Evolutionary conservation across 2,329 filamentous ascomycete genomes (phyloP).

Genomic region (Scortechinia acanthostroma): DNA sequence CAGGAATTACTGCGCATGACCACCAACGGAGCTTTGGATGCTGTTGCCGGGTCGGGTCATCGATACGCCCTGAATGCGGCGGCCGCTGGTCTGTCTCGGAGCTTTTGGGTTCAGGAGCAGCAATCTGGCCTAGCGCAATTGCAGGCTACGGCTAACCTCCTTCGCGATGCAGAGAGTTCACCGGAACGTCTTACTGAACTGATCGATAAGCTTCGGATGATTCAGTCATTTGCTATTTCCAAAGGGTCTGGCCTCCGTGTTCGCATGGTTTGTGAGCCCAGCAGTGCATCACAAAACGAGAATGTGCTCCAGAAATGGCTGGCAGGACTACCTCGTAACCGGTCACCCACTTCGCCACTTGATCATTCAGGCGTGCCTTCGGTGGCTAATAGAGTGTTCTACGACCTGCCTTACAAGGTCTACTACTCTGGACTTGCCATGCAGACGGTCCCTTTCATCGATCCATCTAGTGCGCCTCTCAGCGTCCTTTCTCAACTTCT

Average conservation of each 20-base stretch:
- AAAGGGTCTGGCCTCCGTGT: conserved; percentile 44
- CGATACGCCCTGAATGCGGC: conserved; percentile 59
- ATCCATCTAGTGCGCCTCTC: conserved; percentile 50
- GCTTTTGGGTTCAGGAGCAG: conserved; percentile 53
- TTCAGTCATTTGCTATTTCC: conserved; percentile 55
- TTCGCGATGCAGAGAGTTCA: conserved; percentile 35
- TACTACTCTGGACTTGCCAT: conserved; percentile 63
- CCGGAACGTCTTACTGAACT: conserved; percentile 48
- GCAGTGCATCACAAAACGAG: conserved; percentile 50
- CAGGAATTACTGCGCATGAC: conserved; percentile 58
- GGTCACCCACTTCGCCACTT: conserved; percentile 29
- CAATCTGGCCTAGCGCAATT: conserved; percentile 61
- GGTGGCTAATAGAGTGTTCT: conserved; percentile 48
- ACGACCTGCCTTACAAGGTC: conserved; percentile 68
- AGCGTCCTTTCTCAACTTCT: conserved; percentile 65
- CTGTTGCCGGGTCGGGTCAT: conserved; percentile 62
- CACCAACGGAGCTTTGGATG: conserved; percentile 62
- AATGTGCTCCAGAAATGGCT: conserved; percentile 40
- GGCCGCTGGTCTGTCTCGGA: conserved; percentile 51
- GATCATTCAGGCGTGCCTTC: conserved; percentile 12
- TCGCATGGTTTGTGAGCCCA: conserved; percentile 59
- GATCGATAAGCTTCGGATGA: conserved; percentile 55
- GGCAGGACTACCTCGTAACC: conserved; percentile 30
- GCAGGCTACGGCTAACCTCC: conserved; percentile 56
- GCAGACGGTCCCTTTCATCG: conserved; percentile 58